These are phyloP conservation scores for Cercophora sp. DNA, from an alignment of 495 filamentous ascomycete genomes.

Conservation along the genomic window DNA sequence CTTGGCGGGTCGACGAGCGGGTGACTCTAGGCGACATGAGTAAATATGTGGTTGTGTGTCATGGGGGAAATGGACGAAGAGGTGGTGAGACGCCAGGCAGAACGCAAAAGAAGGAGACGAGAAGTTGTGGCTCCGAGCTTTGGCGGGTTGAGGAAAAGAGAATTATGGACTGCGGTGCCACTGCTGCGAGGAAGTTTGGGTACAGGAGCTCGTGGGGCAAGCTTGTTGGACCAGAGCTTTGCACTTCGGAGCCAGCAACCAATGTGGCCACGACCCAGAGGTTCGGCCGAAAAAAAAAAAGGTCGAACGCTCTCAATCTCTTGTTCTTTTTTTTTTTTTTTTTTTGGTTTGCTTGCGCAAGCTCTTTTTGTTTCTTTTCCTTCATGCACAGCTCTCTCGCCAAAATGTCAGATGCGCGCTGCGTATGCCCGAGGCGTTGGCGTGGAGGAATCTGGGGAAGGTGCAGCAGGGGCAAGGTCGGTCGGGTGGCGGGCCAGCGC, in stretches of 20 bases:
- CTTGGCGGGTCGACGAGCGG: constrained; percentile 73
- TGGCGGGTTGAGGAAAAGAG: background rate
- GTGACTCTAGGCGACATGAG: constrained; percentile 85
- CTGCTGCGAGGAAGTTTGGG: constrained; percentile 5
- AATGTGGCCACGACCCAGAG: no score
- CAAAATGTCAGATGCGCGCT: background rate
- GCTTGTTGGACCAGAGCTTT: no score
- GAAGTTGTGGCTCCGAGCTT: background rate
- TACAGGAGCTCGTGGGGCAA: constrained; percentile 6
- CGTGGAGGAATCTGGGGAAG: background rate
- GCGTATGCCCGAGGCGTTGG: background rate
- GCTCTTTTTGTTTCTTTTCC: constrained; percentile 1
- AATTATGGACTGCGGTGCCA: background rate
- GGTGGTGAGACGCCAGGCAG: background rate
- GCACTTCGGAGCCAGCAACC: no score
- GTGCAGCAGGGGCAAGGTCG: constrained; percentile 3
- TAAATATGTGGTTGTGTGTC: constrained; percentile 31
- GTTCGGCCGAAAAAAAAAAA: background rate
- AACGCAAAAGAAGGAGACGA: background rate
- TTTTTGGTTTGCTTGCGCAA: background rate
- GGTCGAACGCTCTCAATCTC: background rate
- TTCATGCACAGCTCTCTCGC: background rate
- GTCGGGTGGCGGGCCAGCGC: constrained; percentile 10
- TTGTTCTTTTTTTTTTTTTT: background rate
- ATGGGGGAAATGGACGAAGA: constrained; percentile 11